phyloP scores from a whole-genome alignment of 2,329 filamentous ascomycete genomes.

The Xylaria sp. region DNA sequence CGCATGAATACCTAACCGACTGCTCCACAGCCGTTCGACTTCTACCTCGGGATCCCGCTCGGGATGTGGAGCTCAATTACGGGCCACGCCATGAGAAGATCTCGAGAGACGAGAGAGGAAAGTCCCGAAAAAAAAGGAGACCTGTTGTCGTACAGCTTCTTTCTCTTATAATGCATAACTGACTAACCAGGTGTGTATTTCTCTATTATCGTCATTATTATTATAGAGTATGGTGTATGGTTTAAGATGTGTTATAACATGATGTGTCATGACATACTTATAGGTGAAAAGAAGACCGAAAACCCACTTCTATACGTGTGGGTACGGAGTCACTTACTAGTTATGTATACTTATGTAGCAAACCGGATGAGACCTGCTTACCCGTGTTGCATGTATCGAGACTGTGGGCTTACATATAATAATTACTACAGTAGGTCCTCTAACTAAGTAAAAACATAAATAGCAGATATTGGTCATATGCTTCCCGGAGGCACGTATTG shows the following conservation, averaged over 20 bases:
- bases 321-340: too few species aligned
- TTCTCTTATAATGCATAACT: background rate
- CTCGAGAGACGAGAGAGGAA: background rate
- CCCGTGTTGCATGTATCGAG: constrained; percentile 7
- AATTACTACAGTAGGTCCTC: too few species aligned
- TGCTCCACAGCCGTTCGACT: background rate
- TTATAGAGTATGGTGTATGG: background rate
- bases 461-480: too few species aligned
- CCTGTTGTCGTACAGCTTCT: background rate
- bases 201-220: background rate
- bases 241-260: background rate
- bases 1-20: background rate
- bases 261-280: background rate
- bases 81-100: background rate
- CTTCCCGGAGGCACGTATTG: background rate
- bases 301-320: background rate
- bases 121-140: background rate
- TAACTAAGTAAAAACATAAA: too few species aligned
- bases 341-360: too few species aligned
- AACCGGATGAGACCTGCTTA: background rate
- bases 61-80: constrained; percentile 9
- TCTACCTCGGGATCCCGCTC: constrained; percentile 6
- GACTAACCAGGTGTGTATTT: background rate
- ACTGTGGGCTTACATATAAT: too few species aligned
- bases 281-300: background rate